These are phyloP conservation scores for Anacardium occidentale DNA, from an alignment of 345 rosid genomes.

Conservation along the genomic window DNA sequence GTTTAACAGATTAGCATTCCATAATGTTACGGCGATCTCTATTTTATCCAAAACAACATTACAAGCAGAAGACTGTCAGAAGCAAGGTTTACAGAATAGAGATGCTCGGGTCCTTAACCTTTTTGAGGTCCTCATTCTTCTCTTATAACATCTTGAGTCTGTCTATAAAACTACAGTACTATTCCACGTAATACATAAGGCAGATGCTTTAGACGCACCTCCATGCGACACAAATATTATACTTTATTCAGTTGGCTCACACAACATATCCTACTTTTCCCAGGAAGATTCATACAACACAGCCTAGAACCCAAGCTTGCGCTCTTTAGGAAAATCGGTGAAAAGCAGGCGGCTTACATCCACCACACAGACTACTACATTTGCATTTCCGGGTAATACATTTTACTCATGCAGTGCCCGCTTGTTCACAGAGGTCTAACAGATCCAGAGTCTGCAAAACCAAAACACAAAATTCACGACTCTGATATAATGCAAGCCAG, in stretches of 20 bases:
- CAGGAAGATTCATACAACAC: conserved; percentile 30
- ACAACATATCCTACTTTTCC: conserved; percentile 28
- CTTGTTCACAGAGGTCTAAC: conserved; percentile 89
- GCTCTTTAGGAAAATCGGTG: conserved; percentile 39
- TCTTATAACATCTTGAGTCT: conserved; percentile 28
- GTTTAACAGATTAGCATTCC: too few relatives aligned
- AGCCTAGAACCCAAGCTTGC: conserved; percentile 43
- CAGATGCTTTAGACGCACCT: conserved; percentile 10
- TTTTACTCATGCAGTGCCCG: conserved; percentile 61
- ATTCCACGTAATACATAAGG: conserved; percentile 15
- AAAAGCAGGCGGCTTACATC: conserved; percentile 34
- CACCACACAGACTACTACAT: conserved; percentile 28
- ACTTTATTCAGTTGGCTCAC: conserved; percentile 38
- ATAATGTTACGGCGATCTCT: neutral
- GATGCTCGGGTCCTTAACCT: conserved; percentile 20
- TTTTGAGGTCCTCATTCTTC: conserved; percentile 22
- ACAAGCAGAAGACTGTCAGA: neutral
- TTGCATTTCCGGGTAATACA: conserved; percentile 15
- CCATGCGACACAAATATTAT: conserved; percentile 19
- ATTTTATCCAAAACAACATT: neutral
- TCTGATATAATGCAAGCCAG: neutral
- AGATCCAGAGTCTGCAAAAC: conserved; percentile 78
- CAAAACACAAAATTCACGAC: conserved; percentile 10
- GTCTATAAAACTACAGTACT: conserved; percentile 15
- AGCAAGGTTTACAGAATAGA: conserved; percentile 16